phyloP scores from a whole-genome alignment of 2,329 filamentous ascomycete genomes.

The Pseudogymnoascus sp. region DNA sequence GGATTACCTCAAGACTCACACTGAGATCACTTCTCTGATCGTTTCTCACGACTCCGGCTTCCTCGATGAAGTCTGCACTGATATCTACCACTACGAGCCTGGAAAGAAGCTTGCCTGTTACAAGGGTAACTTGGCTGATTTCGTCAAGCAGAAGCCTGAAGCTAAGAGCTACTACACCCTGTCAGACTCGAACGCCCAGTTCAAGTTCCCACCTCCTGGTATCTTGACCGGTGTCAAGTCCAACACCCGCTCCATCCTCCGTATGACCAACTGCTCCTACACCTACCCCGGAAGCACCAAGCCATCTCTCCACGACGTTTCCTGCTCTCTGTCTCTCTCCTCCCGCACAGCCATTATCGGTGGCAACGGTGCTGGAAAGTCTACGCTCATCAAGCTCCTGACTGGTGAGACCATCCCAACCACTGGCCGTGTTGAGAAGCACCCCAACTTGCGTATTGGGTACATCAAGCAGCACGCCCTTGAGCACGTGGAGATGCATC shows the following conservation, averaged over 20 bases:
- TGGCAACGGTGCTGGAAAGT: conserved; percentile 95
- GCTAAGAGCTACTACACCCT: conserved; percentile 98
- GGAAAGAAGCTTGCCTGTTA: conserved; percentile 88
- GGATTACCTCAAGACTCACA: conserved; percentile 89
- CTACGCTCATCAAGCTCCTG: conserved; percentile 92
- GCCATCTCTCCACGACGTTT: conserved; percentile 78
- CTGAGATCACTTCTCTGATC: conserved; percentile 93
- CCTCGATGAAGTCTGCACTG: conserved; percentile 92
- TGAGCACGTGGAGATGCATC: conserved; percentile 98
- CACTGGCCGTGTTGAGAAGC: conserved; percentile 85
- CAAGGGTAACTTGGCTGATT: conserved; percentile 72
- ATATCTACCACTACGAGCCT: conserved; percentile 96
- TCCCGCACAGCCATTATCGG: conserved; percentile 95
- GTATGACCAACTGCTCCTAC: conserved; percentile 86
- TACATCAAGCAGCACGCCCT: conserved; percentile 99
- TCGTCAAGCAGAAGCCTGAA: conserved; percentile 85
- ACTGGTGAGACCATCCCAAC: conserved; percentile 86
- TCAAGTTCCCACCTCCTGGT: conserved; percentile 95
- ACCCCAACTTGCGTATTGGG: conserved; percentile 95
- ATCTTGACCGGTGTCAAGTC: conserved; percentile 95
- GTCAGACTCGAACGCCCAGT: conserved; percentile 77
- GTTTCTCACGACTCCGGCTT: conserved; percentile 98
- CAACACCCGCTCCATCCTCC: conserved; percentile 83
- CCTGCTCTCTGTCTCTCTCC: conserved; percentile 78
- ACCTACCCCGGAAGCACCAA: conserved; percentile 86